phyloP scores from a whole-genome alignment of 345 rosid species.

The Lepidium sativum region DNA sequence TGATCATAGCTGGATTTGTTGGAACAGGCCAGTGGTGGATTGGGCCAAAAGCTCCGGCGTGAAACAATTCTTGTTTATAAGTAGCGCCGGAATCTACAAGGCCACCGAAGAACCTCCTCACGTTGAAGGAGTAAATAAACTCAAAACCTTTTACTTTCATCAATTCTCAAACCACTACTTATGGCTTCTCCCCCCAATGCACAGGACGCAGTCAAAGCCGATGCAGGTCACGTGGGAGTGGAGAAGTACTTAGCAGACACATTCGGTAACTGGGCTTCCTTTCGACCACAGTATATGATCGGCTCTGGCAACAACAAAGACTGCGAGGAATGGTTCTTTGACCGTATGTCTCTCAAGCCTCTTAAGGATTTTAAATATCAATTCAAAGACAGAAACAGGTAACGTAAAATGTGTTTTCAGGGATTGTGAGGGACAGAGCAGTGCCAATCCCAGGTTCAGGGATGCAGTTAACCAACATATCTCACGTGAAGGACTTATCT shows the following conservation, averaged over 20 bases:
- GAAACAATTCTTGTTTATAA: constrained; percentile 79
- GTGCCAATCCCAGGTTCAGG: constrained; percentile 94
- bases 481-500: constrained; percentile 79
- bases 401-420: constrained; percentile 27
- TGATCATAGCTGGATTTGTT: not conserved
- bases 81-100: constrained; percentile 93
- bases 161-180: not conserved
- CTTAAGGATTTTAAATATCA: not conserved
- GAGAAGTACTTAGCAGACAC: constrained; percentile 75
- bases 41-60: constrained; percentile 82
- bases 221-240: constrained; percentile 80
- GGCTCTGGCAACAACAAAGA: constrained; percentile 99
- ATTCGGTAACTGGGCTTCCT: constrained; percentile 53
- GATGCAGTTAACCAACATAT: constrained; percentile 76
- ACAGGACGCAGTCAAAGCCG: constrained; percentile 76
- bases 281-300: constrained; percentile 93
- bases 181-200: constrained; percentile 1
- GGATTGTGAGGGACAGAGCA: constrained; percentile 81
- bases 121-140: constrained; percentile 65
- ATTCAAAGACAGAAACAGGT: not conserved
- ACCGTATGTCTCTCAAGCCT: constrained; percentile 37
- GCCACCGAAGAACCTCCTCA: constrained; percentile 90
- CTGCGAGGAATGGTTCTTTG: constrained; percentile 99
- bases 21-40: constrained; percentile 59
- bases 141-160: not conserved